Evolutionary conservation across 495 filamentous ascomycete species (phyloP).

Genomic region (Tuber melanosporum): DNA sequence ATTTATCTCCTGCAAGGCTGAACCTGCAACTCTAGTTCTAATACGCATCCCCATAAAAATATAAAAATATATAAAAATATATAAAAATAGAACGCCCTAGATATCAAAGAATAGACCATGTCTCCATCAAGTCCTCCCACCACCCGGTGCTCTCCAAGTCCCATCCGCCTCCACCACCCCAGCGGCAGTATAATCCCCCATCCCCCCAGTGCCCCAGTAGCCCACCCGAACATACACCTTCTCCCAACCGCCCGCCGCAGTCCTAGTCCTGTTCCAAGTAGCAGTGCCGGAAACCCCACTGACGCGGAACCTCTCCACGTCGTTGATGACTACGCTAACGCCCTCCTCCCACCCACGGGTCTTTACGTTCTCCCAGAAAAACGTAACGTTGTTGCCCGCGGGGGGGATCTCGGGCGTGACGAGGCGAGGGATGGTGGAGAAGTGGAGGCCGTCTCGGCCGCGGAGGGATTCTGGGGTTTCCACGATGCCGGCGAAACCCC

Average conservation of each 20-base stretch:
- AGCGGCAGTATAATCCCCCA: conserved; percentile 71
- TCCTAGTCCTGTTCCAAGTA: conserved; percentile 45
- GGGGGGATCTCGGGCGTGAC: conserved; percentile 46
- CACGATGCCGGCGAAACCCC: conserved; percentile 88
- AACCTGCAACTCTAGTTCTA: not conserved
- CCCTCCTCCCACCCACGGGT: conserved; percentile 63
- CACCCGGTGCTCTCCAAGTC: conserved; percentile 57
- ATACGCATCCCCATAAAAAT: not conserved
- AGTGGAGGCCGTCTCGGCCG: conserved; percentile 59
- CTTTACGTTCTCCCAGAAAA: conserved; percentile 48
- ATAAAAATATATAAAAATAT: too few relatives aligned
- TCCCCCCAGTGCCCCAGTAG: conserved; percentile 64
- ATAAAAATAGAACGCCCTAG: not conserved
- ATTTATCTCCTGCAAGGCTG: not conserved
- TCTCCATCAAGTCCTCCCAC: conserved; percentile 37
- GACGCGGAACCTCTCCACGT: conserved; percentile 67
- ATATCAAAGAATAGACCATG: not conserved
- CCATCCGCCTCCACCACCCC: conserved; percentile 67
- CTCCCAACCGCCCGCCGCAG: conserved; percentile 42
- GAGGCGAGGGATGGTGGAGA: conserved; percentile 62
- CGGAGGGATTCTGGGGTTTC: conserved; percentile 68
- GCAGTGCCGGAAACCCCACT: conserved; percentile 37
- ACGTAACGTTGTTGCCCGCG: conserved; percentile 50
- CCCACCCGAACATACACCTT: conserved; percentile 49
- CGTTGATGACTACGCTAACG: conserved; percentile 83